Evolutionary conservation across 768 basidiomycete genomes (phyloP).

Genomic region (Mycena capillaripes): DNA sequence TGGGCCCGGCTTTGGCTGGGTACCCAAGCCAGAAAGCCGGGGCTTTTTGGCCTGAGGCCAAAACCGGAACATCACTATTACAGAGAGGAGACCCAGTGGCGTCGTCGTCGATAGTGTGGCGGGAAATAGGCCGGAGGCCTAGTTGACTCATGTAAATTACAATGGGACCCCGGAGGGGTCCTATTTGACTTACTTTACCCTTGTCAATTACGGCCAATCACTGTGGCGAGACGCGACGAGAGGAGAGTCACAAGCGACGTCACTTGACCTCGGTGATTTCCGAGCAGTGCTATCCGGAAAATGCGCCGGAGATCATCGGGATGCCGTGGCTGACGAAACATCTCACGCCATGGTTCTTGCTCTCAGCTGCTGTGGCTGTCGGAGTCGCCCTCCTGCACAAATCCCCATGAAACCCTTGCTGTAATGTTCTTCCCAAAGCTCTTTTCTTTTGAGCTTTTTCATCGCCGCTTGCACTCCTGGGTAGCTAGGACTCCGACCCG

Average conservation of each 20-base stretch:
- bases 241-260: neutral
- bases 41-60: too few species aligned
- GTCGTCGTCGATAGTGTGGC: too few species aligned
- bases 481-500: too few species aligned
- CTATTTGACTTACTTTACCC: too few species aligned
- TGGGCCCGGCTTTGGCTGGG: too few species aligned
- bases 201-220: too few species aligned
- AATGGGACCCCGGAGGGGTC: too few species aligned
- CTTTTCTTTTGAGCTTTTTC: neutral
- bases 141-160: too few species aligned
- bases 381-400: constrained; percentile 5
- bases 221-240: neutral
- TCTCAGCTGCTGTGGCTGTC: constrained; percentile 13
- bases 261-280: constrained; percentile 19
- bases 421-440: neutral
- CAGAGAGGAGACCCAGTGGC: too few species aligned
- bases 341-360: constrained; percentile 14
- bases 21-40: too few species aligned
- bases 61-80: too few species aligned
- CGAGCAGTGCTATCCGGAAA: constrained; percentile 4
- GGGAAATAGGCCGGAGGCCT: too few species aligned
- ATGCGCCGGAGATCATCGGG: constrained; percentile 14
- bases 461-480: neutral
- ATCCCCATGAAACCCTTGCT: constrained; percentile 7
- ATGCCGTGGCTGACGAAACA: constrained; percentile 12